A percentile compares a stretch with the other conserved stretches of the same genome.
These are phyloP conservation scores for Chlamydomonas reinhardtii DNA, from an alignment of 163 green algal genomes.

Conservation along the genomic window DNA sequence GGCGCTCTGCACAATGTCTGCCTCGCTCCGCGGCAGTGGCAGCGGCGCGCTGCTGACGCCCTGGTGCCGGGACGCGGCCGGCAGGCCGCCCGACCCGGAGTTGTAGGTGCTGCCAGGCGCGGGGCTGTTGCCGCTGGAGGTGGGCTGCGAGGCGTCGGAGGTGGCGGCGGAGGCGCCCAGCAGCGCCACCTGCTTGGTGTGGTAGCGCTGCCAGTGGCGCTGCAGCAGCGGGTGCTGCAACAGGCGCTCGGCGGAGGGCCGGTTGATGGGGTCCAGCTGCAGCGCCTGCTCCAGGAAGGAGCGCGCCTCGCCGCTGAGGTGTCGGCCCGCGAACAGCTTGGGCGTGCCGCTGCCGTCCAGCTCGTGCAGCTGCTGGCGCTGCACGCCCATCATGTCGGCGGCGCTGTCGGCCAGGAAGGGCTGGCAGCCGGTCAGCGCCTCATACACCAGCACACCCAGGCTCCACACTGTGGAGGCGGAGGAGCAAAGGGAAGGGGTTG, in stretches of 20 bases:
- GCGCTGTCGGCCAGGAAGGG: conserved; percentile 68
- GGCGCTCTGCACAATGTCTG: too few relatives aligned
- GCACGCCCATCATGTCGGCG: conserved; percentile 53
- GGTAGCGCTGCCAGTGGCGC: background rate
- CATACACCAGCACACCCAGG: conserved; percentile 78
- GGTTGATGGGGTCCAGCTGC: conserved; percentile 34
- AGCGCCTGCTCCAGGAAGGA: conserved; percentile 31
- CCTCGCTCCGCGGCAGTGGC: too few relatives aligned
- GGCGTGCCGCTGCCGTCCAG: background rate
- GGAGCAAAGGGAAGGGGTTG: conserved; percentile 39
- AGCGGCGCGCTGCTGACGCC: too few relatives aligned
- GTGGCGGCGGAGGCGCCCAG: too few relatives aligned
- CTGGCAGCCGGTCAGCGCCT: conserved; percentile 67
- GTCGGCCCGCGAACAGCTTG: conserved; percentile 7
- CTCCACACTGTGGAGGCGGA: conserved; percentile 72
- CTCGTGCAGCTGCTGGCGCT: conserved; percentile 30
- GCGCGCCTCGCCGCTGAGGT: background rate
- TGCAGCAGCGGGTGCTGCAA: conserved; percentile 32
- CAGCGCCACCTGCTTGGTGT: conserved; percentile 3
- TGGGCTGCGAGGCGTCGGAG: background rate
- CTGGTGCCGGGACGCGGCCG: too few relatives aligned
- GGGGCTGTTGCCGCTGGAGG: background rate
- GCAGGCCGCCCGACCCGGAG: background rate
- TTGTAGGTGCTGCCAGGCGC: background rate
- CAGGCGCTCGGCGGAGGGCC: conserved; percentile 19